These are phyloP conservation scores for Chlorencoelia australis DNA, from an alignment of 2,329 filamentous ascomycete genomes.

Conservation along the genomic window DNA sequence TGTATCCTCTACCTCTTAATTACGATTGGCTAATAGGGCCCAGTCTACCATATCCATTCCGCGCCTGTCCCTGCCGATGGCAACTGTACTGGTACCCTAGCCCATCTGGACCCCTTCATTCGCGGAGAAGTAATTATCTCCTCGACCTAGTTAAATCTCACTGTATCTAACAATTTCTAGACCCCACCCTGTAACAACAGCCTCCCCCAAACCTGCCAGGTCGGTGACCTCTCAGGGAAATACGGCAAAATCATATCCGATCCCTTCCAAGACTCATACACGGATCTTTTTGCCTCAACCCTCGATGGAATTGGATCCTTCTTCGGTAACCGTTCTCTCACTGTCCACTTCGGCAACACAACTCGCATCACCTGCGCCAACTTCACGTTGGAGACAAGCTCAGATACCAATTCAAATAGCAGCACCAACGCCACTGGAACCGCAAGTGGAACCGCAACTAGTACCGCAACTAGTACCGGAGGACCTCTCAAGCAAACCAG, in stretches of 20 bases:
- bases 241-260: constrained; percentile 48
- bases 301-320: constrained; percentile 41
- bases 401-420: neutral
- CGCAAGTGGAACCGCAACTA: neutral
- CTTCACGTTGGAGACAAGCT: constrained; percentile 32
- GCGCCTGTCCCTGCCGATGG: constrained; percentile 51
- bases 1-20: constrained; percentile 22
- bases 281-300: constrained; percentile 49
- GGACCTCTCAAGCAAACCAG: neutral
- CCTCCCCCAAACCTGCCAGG: constrained; percentile 56
- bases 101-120: constrained; percentile 61
- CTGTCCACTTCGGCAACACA: constrained; percentile 54
- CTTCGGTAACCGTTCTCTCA: constrained; percentile 55
- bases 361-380: constrained; percentile 57
- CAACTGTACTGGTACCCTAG: constrained; percentile 60
- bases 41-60: constrained; percentile 66
- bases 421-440: neutral
- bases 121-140: constrained; percentile 36
- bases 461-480: constrained; percentile 1
- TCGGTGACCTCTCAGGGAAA: constrained; percentile 70
- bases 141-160: no score
- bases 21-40: constrained; percentile 1
- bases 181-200: constrained; percentile 46
- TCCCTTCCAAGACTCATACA: constrained; percentile 40
- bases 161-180: constrained; percentile 31